Conservation (phyloP, 495 filamentous ascomycete genomes). For the Chaetomium cochliodes region DNA sequence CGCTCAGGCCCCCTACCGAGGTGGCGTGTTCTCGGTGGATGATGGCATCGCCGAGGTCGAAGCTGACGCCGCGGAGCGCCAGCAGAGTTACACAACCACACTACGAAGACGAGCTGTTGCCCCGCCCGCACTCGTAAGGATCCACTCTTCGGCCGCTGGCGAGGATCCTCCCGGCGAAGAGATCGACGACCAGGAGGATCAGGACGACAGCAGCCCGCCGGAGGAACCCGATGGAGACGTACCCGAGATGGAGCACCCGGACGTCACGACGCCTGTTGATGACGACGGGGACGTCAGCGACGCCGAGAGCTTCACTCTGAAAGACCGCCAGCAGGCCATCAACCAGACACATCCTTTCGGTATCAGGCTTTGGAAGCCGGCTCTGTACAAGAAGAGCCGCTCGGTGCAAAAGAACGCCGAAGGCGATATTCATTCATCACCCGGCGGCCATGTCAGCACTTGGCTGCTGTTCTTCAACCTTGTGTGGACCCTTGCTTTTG, state of each 20-base stretch:
- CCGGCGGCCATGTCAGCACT: conserved; percentile 79
- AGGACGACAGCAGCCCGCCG: conserved; percentile 24
- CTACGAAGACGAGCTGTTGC: conserved; percentile 67
- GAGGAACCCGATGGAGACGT: conserved; percentile 32
- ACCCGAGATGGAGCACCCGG: conserved; percentile 26
- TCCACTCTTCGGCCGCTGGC: conserved; percentile 50
- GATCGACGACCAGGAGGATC: conserved; percentile 29
- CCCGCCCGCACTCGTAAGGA: conserved; percentile 58
- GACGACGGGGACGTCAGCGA: conserved; percentile 66
- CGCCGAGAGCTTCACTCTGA: conserved; percentile 78
- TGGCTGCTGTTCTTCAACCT: conserved; percentile 85
- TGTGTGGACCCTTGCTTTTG: conserved; percentile 87
- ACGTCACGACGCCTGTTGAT: conserved; percentile 46
- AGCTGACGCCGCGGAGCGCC: conserved; percentile 46
- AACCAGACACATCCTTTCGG: conserved; percentile 99
- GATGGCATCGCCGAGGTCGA: conserved; percentile 86
- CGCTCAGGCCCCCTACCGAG: conserved; percentile 68
- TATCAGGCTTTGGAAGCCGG: conserved; percentile 98
- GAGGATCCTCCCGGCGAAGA: conserved; percentile 37
- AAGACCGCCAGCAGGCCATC: conserved; percentile 96
- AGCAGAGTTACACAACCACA: conserved; percentile 57
- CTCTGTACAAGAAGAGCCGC: conserved; percentile 93
- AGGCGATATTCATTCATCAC: conserved; percentile 94
- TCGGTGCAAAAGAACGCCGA: conserved; percentile 96
- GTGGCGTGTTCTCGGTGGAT: conserved; percentile 90